Base-by-base conservation (phyloP, 495 filamentous ascomycete genomes). In the Annulohypoxylon nitens region DNA sequence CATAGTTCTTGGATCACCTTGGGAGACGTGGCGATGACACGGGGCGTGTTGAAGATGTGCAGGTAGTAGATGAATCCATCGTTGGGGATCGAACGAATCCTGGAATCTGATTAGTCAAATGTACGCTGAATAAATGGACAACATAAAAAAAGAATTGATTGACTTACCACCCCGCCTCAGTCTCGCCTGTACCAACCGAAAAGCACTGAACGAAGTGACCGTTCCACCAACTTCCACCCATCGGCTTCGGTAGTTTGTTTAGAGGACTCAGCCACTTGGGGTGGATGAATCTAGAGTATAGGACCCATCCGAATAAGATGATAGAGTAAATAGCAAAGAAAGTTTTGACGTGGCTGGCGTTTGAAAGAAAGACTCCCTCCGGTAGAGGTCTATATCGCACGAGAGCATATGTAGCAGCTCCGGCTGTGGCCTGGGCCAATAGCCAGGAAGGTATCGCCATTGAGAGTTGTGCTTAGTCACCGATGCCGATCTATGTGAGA, bases 61-160 rank as follows among this genome's bases (percentile, higher is more conserved):
- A 81, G 78, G 76, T 92, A 91, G 51, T 86, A 83, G 53, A 93
- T 88, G 20, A 93, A 79, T 8, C 91, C 91, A 53, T 91, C 86
- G 60, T 93, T 91, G 20, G 90, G 89, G 20, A 92, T 80, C 0
- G 78, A 83, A 18, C 87, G 84, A 67, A 88, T 84, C 90, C 77
- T 67, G 7, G 18, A 77, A 34, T 43, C 8, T 16, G 3, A 30
- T 58, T 34, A 57, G 51, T 47, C 36, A 18, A 41, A 18, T 12
- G 18, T n/a, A 67, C 16, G 36, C 30, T 9, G 10, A 30, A 25
- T 30, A 23, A 4, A 11, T 10, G 16, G 18, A 43, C 25, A 60
- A 18, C 33, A 14, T 6, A 14, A 30, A 10, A 6, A 26, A 14
- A 23, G 16, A 37, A 25, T 16, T 47, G 43, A 4, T 14, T 10